Base-by-base conservation (phyloP, 2,329 filamentous ascomycete species). In the Cladosporium halotolerans region DNA sequence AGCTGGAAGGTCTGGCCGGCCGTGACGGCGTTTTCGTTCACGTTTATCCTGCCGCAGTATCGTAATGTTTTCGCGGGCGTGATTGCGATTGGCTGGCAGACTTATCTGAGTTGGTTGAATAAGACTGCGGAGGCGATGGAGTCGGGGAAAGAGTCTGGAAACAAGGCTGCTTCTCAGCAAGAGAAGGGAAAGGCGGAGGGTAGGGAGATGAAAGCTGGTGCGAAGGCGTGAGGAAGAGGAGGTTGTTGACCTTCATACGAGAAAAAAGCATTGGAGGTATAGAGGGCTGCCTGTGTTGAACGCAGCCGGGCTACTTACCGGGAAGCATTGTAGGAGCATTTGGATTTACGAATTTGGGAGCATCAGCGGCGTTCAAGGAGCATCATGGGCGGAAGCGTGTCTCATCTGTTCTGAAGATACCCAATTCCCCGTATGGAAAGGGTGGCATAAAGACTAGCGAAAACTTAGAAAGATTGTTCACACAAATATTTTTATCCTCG, bases 31-130 rank as follows among this genome's bases (percentile, higher is more conserved):
- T 85, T 96, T 66, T 91, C 79, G 68, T 95, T 96, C 65, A 83
- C 86, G n/a, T 93, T 89, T 63, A 75, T 96, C 4, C 82, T 84
- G 23, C 76, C 89, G 45, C 83, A 92, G 65, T 92, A 89, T 70
- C 77, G 91, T 47, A 88, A 83, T 62, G 79, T 95, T 13, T 93
- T 96, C 61, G 82, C 86, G 0, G 89, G 71, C 43, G 58, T 86
- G 6, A 79, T 95, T 59, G 88, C 89, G 1, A 85, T 96, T 48
- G 88, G 87, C 0, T 96, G 91, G 91, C 91, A 96, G 78, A 90
- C 89, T 1, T 96, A 96, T 75, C 66, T 96, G 62, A 88, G 84
- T 61, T 87, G 83, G 69, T 70, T 95, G 64, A 95, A 95, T 63
- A 79, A 85, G 63, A 75, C 76, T 57, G 88, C 88, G 1, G 88